phyloP scores from a whole-genome alignment of 139 green algal species.

The Chlamydomonas asymmetrica region DNA sequence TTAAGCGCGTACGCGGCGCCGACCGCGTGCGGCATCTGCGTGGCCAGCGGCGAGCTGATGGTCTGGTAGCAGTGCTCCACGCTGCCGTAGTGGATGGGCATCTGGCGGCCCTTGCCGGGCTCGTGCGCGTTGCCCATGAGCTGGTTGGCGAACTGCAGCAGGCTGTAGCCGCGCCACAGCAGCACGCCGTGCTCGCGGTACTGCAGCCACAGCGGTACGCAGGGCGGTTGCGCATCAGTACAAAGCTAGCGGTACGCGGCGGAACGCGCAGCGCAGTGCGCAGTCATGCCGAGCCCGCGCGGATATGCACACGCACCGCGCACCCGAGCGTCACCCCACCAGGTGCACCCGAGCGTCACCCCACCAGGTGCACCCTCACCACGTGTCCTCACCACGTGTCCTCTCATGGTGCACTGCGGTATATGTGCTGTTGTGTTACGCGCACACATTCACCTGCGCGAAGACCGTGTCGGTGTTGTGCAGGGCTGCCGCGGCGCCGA shows the following conservation, averaged over 20 bases:
- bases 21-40: conserved; percentile 93
- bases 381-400: neutral
- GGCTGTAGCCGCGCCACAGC: conserved; percentile 85
- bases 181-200: conserved; percentile 94
- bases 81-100: conserved; percentile 95
- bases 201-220: too few species aligned
- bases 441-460: neutral
- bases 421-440: neutral
- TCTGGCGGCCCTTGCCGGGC: conserved; percentile 87
- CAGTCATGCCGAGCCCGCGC: too few species aligned
- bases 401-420: too few species aligned
- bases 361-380: too few species aligned
- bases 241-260: too few species aligned
- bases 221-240: too few species aligned
- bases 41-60: conserved; percentile 88
- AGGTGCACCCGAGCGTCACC: too few species aligned
- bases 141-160: conserved; percentile 86
- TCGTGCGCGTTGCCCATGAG: conserved; percentile 74
- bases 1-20: conserved; percentile 90
- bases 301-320: too few species aligned
- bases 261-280: too few species aligned
- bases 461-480: conserved; percentile 71
- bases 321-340: too few species aligned
- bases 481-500: conserved; percentile 83
- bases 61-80: conserved; percentile 83